These are phyloP conservation scores for Dichotomocladium elegans DNA, from an alignment of 371 early-diverging fungal species.

Conservation along the genomic window DNA sequence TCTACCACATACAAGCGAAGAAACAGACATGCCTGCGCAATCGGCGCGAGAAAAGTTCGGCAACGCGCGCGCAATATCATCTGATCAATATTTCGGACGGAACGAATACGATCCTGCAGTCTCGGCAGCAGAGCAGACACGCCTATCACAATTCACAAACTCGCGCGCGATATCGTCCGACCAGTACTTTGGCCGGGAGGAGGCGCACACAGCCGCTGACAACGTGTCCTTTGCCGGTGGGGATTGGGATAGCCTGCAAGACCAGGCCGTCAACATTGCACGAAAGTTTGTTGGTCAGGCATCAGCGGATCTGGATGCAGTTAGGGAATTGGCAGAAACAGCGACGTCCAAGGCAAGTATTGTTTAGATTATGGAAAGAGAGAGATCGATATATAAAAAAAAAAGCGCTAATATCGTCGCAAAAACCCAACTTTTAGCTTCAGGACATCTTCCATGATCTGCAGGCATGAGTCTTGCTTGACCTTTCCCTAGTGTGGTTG, in stretches of 20 bases:
- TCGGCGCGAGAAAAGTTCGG: slow-evolving; percentile 69
- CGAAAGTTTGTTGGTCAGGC: slow-evolving; percentile 69
- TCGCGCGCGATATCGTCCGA: slow-evolving; percentile 74
- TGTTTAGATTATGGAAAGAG: not conserved
- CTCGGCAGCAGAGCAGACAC: slow-evolving; percentile 59
- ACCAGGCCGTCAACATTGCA: slow-evolving; percentile 64
- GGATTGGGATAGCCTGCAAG: slow-evolving; percentile 52
- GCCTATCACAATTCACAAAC: slow-evolving; percentile 70
- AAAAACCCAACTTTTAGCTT: slow-evolving; percentile 1
- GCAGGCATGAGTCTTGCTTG: slow-evolving; percentile 9
- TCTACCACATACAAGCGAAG: too few species aligned
- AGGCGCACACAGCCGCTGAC: slow-evolving; percentile 14
- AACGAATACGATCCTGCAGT: slow-evolving; percentile 62
- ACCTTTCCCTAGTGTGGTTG: not conserved
- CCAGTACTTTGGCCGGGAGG: slow-evolving; percentile 80
- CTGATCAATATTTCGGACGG: slow-evolving; percentile 89
- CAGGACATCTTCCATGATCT: slow-evolving; percentile 17
- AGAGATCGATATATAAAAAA: not conserved
- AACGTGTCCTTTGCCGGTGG: slow-evolving; percentile 1
- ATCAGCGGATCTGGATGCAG: slow-evolving; percentile 65
- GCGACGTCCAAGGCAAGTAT: slow-evolving; percentile 41
- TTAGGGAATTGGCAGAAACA: slow-evolving; percentile 69
- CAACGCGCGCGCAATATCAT: slow-evolving; percentile 70
- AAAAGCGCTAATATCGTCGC: not conserved
- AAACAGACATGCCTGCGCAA: slow-evolving; percentile 18